Evolutionary conservation across 495 filamentous ascomycete species (phyloP), one percentile per base, ranked within the genome.

Genomic region (Xylaria intraflava): DNA sequence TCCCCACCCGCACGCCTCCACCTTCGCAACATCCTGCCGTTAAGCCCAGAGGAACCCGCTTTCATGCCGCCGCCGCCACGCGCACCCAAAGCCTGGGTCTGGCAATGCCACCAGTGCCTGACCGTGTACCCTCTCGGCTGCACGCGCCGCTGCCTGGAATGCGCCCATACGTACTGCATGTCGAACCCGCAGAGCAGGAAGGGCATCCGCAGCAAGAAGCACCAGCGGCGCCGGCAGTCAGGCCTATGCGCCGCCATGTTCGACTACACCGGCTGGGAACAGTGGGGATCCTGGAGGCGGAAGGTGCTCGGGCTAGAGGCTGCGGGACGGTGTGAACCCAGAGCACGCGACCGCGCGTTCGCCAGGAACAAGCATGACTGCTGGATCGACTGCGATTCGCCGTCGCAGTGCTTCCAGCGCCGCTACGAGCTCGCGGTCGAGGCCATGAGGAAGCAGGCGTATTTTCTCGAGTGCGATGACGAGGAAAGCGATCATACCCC

Each of bases 61-160:
- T 53, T 63, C 46, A 54, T 64, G 49, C 60, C 62, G 0, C 61
- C 49, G 0, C 61, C 58, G 10, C 70, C 69, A 14, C 56, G 58
- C 3, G 27, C 46, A 0, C 72, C 72, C 2, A 59, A 53, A 16
- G 60, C 66, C 11, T 77, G 72, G 75, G 47, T 66, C n/a, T 77
- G 75, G 74, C 64, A 64, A 27, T 78, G 75, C 50, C 72, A 74
- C 51, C 43, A 49, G 2, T 78, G 75, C 57, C 23, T 42, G n/a
- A 58, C 51, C 8, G 47, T 59, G 0, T 77, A 75, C 57, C 63
- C 61, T 1, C 55, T 77, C 9, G 60, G 68, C n/a, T 69, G 68
- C 54, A 76, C 73, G 0, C 66, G 71, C 2, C 72, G 74, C 10
- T 78, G 75, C 38, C 65, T 78, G 5, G 56, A 68, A 16, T 76